A percentile compares a stretch with the other conserved stretches of the same genome.
Conservation (phyloP, 352 stramenopile species). For the Blastocystis sp. region DNA sequence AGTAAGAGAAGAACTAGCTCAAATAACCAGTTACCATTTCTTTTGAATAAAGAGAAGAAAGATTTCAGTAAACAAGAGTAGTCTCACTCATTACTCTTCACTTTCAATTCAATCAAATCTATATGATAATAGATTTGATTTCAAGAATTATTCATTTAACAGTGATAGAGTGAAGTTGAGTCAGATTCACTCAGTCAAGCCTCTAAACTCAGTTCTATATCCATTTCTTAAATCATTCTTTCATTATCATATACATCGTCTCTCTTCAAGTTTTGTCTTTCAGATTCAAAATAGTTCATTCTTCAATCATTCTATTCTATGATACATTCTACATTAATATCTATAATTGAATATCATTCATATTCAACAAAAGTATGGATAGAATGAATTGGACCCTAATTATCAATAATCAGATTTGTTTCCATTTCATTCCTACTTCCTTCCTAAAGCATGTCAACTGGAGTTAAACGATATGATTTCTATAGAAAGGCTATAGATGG, state of each 20-base stretch:
- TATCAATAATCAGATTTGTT: neutral
- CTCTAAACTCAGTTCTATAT: too few species aligned
- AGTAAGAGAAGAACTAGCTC: too few species aligned
- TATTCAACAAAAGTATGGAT: neutral
- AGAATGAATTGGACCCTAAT: neutral
- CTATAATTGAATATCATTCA: neutral
- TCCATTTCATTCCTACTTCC: neutral
- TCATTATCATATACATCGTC: neutral
- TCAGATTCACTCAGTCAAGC: too few species aligned
- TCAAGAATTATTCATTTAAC: too few species aligned
- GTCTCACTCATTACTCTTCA: neutral
- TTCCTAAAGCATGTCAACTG: neutral
- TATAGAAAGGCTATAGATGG: conserved; percentile 17
- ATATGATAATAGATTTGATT: neutral
- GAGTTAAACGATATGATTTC: conserved; percentile 10
- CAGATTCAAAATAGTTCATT: too few species aligned
- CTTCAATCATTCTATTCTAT: too few species aligned
- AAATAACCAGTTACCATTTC: too few species aligned
- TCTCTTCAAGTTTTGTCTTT: too few species aligned
- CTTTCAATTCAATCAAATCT: neutral
- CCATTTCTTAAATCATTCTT: too few species aligned
- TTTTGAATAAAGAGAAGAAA: too few species aligned
- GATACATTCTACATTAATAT: neutral
- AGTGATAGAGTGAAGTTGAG: too few species aligned
- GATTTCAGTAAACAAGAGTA: neutral